These are phyloP conservation scores for Dichotomocladium elegans DNA, from an alignment of 371 early-diverging fungal species.

Conservation along the genomic window DNA sequence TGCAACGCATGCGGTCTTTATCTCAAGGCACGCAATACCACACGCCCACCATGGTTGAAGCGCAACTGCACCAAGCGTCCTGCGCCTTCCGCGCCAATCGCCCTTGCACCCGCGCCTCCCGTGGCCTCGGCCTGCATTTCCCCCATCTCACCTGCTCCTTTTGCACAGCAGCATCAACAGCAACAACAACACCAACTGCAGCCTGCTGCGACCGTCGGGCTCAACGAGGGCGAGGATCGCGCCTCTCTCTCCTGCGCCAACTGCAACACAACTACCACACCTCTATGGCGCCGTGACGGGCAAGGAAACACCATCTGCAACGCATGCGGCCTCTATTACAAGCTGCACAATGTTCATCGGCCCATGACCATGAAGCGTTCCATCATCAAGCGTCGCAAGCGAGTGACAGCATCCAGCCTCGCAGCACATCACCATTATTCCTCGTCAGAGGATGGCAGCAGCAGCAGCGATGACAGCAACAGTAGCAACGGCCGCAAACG, in stretches of 20 bases:
- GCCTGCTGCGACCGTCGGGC: neutral
- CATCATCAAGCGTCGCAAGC: conserved; percentile 53
- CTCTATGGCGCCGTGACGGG: conserved; percentile 77
- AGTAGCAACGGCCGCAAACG: conserved; percentile 8
- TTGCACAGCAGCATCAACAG: neutral
- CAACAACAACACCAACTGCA: conserved; percentile 2
- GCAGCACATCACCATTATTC: conserved; percentile 19
- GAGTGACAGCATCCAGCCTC: conserved; percentile 23
- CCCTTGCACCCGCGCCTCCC: conserved; percentile 31
- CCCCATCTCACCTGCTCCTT: neutral
- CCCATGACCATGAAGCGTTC: conserved; percentile 54
- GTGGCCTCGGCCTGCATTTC: neutral
- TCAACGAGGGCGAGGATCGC: neutral
- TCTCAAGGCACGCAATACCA: conserved; percentile 76
- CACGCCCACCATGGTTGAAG: conserved; percentile 78
- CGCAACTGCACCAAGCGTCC: conserved; percentile 43
- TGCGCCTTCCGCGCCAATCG: conserved; percentile 19
- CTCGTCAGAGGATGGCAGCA: conserved; percentile 4
- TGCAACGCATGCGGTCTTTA: conserved; percentile 95
- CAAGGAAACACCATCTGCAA: conserved; percentile 71
- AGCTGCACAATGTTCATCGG: conserved; percentile 62
- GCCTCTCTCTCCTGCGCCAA: conserved; percentile 56
- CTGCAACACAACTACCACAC: conserved; percentile 74
- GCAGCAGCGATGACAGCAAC: neutral
- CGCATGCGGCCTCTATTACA: conserved; percentile 80